A percentile compares a stretch with the other conserved stretches of the same genome.
Evolutionary conservation across 306 rosid genomes (phyloP).

Genomic region (Hippophae rhamnoides): DNA sequence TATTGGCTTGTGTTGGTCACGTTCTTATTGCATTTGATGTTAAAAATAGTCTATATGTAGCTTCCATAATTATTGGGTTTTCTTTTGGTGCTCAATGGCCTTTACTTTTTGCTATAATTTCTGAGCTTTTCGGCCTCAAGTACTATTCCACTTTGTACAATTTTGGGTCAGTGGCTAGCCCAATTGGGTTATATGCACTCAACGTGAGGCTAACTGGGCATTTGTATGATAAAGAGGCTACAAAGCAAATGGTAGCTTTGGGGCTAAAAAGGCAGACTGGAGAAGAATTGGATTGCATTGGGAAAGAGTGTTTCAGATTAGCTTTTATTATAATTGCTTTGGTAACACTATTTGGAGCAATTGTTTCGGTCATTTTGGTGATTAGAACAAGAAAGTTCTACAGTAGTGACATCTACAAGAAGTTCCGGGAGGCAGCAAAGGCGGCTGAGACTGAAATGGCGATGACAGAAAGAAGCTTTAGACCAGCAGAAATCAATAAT

Average conservation of each 20-base stretch:
- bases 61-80: conserved; percentile 45
- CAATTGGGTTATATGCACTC: conserved; percentile 45
- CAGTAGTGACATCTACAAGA: conserved; percentile 43
- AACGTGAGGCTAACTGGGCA: conserved; percentile 49
- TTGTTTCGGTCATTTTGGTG: conserved; percentile 42
- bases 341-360: conserved; percentile 29
- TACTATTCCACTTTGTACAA: conserved; percentile 51
- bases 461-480: neutral
- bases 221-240: conserved; percentile 53
- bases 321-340: conserved; percentile 48
- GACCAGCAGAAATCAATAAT: too few species aligned
- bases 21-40: conserved; percentile 46
- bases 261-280: conserved; percentile 29
- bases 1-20: conserved; percentile 52
- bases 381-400: conserved; percentile 49
- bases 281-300: conserved; percentile 38
- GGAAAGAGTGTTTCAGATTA: conserved; percentile 37
- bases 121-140: conserved; percentile 64
- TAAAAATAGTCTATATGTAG: conserved; percentile 45
- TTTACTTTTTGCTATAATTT: conserved; percentile 51
- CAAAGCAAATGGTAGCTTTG: conserved; percentile 31
- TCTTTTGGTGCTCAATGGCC: conserved; percentile 31
- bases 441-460: conserved; percentile 5
- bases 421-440: conserved; percentile 29
- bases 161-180: conserved; percentile 45